Base-by-base conservation (phyloP, 2,329 filamentous ascomycete species). In the Nannizziopsis barbatae region DNA sequence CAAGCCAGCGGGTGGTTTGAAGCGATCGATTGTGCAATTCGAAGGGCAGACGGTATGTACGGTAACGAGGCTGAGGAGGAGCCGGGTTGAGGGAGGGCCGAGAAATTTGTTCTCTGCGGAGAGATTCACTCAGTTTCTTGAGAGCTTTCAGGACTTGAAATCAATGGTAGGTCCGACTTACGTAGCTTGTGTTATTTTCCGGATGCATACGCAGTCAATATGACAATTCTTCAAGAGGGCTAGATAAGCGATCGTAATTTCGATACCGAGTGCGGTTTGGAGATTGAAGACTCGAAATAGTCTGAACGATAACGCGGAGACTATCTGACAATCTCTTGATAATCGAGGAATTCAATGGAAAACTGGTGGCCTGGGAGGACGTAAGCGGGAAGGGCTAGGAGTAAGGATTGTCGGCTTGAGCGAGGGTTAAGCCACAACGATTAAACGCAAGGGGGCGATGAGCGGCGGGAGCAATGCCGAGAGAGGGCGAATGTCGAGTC, bases 371-470 rank as follows among this genome's bases (percentile, higher is more conserved):
- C 20, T n/a, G 38, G 31, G 39, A 49, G 46, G 38, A 37, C 17
- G 45, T 42, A 18, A 35, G 31, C 18, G 11, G 35, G 18, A 30
- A 30, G 37, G 37, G 38, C 37, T 38, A 47, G 45, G 37, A 41
- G 27, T 10, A 15, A 43, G 31, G 31, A 12, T 15, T 15, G 10
- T 37, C 14, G 43, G 14, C 5, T 5, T 31, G n/a, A 20, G 32
- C 11, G 39, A 31, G 35, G 30, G 30, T 31, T 37, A 33, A 22
- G 33, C n/a, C 22, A 11, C 17, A 10, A 20, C 7, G 37, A 17
- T 2, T 2, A 49, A 36, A 55, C 49, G 54, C 51, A 52, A 50
- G 47, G 47, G 50, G 53, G 50, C 54, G 50, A 52, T 53, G 52
- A 52, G 55, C 52, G 59, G 51, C 52, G 53, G 49, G 54, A 47